Percentiles rank a stretch among this genome's conserved stretches.
Conservation (phyloP, 257 asterid genomes). For the Rubia yunnanensis region DNA sequence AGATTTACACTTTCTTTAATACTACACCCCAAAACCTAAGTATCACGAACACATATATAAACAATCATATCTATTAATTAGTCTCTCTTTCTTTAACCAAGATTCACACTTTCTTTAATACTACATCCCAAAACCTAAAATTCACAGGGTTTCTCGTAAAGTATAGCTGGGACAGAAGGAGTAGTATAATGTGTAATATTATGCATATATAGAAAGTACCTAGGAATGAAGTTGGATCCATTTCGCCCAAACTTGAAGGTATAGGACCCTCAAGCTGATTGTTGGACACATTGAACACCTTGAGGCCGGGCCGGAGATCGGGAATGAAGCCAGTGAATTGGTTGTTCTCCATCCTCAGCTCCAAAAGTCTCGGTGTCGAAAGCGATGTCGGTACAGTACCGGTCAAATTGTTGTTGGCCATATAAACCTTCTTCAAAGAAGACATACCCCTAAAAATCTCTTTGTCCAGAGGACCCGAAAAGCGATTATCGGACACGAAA, state of each 20-base stretch:
- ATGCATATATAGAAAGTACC: conserved; percentile 23
- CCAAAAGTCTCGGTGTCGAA: conserved; percentile 44
- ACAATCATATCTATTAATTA: too few relatives aligned
- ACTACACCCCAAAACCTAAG: too few relatives aligned
- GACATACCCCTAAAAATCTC: conserved; percentile 66
- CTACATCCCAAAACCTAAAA: too few relatives aligned
- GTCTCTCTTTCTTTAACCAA: too few relatives aligned
- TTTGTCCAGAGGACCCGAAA: conserved; percentile 50
- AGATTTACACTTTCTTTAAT: too few relatives aligned
- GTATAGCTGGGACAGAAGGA: too few relatives aligned
- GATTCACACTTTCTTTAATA: too few relatives aligned
- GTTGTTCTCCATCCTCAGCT: conserved; percentile 62
- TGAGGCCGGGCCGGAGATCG: conserved; percentile 33
- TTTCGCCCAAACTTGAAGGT: conserved; percentile 33
- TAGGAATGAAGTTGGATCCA: conserved; percentile 51
- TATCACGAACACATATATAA: too few relatives aligned
- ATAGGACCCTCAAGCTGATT: conserved; percentile 70
- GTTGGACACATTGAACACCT: conserved; percentile 49
- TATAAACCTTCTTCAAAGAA: conserved; percentile 60
- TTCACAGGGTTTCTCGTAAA: too few relatives aligned
- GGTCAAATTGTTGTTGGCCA: conserved; percentile 48
- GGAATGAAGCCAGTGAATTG: conserved; percentile 62
- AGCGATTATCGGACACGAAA: conserved; percentile 56
- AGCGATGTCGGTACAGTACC: conserved; percentile 67
- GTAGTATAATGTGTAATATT: too few relatives aligned